Base-by-base conservation (phyloP, 1,139 yeast genomes). In the Magnusiomyces ingens region DNA sequence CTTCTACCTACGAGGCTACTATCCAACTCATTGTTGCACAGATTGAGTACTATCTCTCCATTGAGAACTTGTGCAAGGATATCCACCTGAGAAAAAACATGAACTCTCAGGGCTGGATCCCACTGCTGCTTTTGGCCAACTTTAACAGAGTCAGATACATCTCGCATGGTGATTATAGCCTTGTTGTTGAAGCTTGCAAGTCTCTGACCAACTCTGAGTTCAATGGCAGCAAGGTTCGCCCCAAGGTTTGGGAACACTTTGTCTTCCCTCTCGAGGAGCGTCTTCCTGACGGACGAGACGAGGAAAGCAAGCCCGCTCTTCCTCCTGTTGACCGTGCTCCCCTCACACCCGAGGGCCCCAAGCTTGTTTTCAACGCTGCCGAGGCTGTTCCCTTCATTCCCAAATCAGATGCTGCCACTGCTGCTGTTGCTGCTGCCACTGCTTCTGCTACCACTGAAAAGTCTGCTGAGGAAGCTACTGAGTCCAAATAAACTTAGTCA, bases 11-110 rank as follows among this genome's bases (percentile, higher is more conserved):
- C 51, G 70, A 67, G 41, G 58, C 62, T 48, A 59, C 69, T 13
- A 55, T 70, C 51, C 61, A 63, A 43, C 55, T 67, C 48, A 64
- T 71, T 40, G 64, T 66, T 45, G 64, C 62, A 62, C 97, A 90
- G 75, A 74, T 90, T 56, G 93, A 88, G 67, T 93, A 91, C 74
- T 93, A 93, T 70, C 85, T 93, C 70, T 84, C 94, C 29, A 77
- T 84, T 54, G 96, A 90, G 64, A 93, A 93, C 71, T 77, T 93
- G 69, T 77, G 87, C 62, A 85, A 87, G 71, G 96, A 89, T 69
- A 73, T 85, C 56, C 88, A 71, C 67, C 75, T 89, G 67, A 80
- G 96, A 68, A 80, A 81, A 62, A 87, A 84, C 64, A 88, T 89
- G 95, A 82, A 84, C 70, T 71, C 75, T 49, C 76, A 81, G 57